Evolutionary conservation across 1,139 yeast genomes (phyloP).

Genomic region (Suhomyces taliae): DNA sequence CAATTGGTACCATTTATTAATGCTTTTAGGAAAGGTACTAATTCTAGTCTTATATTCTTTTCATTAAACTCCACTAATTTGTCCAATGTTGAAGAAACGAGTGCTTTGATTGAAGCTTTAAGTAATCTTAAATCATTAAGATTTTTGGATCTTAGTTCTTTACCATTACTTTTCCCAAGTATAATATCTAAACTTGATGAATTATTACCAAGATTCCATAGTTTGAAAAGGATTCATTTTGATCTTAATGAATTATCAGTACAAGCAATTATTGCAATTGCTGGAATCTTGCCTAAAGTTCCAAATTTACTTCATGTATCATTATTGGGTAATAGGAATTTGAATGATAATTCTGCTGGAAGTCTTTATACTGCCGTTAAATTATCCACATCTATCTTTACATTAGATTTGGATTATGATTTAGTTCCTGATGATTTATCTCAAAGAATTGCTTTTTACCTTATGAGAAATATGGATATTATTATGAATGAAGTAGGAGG

Average conservation of each 20-base stretch:
- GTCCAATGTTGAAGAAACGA: constrained; percentile 52
- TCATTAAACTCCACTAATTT: constrained; percentile 72
- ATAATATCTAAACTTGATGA: constrained; percentile 61
- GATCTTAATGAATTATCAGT: constrained; percentile 69
- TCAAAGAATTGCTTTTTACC: constrained; percentile 75
- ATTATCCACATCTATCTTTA: constrained; percentile 60
- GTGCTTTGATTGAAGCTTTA: constrained; percentile 51
- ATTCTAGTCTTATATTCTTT: constrained; percentile 52
- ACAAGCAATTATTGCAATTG: constrained; percentile 63
- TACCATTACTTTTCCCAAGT: constrained; percentile 73
- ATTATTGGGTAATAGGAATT: constrained; percentile 59
- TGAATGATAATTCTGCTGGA: constrained; percentile 61
- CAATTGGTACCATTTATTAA: constrained; percentile 53
- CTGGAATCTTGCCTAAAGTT: constrained; percentile 71
- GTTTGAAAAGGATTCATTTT: constrained; percentile 71
- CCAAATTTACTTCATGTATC: constrained; percentile 74
- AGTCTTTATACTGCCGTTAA: constrained; percentile 72
- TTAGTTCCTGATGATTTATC: constrained; percentile 67
- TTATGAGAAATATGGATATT: constrained; percentile 80
- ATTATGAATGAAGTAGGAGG: constrained; percentile 45
- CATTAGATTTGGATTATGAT: constrained; percentile 72
- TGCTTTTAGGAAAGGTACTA: constrained; percentile 31
- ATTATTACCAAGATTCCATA: constrained; percentile 63
- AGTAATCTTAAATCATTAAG: constrained; percentile 56
- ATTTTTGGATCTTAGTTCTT: constrained; percentile 74